A percentile compares a stretch with the other conserved stretches of the same genome.
Conservation (phyloP, 169 alveolate species). For the Neospora caninum region DNA sequence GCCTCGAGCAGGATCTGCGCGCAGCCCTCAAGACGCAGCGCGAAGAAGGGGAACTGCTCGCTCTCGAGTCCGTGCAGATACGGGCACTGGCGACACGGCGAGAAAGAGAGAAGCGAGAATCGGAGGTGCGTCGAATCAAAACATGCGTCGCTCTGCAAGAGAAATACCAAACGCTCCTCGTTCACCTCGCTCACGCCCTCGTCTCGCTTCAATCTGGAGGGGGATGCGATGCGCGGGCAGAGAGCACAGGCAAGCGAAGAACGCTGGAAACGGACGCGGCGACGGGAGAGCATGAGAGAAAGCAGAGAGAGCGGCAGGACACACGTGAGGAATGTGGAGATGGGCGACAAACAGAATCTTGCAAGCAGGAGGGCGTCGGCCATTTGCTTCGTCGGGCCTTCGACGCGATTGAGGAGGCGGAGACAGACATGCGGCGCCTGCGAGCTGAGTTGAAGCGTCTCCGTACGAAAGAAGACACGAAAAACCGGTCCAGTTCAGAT, state of each 20-base stretch:
- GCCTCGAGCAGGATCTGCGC: neutral
- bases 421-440: neutral
- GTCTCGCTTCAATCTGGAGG: neutral
- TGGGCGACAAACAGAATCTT: too few species aligned
- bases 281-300: neutral
- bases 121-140: neutral
- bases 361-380: neutral
- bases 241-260: too few species aligned
- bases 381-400: neutral
- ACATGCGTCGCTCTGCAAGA: neutral
- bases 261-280: too few species aligned
- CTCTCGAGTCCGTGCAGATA: neutral
- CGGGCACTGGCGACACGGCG: neutral
- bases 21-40: neutral
- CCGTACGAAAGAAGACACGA: too few species aligned
- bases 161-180: neutral
- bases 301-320: neutral
- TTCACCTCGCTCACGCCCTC: neutral
- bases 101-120: neutral
- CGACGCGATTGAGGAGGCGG: neutral
- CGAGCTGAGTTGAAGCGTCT: neutral
- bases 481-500: too few species aligned
- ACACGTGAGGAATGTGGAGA: too few species aligned
- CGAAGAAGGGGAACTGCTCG: neutral
- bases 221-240: too few species aligned